Percentiles rank a stretch among this genome's conserved stretches.
Conservation (phyloP, 179 eudicot species). For the Amaranthus tricolor region DNA sequence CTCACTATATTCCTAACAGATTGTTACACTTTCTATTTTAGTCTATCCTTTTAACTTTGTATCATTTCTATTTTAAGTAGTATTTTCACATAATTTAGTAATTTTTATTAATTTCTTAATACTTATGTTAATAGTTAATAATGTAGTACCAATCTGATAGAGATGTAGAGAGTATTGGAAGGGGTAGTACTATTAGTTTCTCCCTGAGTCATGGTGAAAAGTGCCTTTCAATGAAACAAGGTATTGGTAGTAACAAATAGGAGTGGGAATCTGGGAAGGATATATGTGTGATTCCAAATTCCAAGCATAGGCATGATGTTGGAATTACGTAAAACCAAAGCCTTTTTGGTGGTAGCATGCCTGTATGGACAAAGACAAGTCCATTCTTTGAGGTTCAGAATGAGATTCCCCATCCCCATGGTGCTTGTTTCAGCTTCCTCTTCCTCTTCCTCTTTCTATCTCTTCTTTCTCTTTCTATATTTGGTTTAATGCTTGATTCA, state of each 20-base stretch:
- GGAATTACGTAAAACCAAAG: constrained; percentile 34
- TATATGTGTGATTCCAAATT: constrained; percentile 18
- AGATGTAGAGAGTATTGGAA: too few species aligned
- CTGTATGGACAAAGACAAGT: constrained; percentile 47
- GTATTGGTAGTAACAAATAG: neutral
- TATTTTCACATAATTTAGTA: too few species aligned
- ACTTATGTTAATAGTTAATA: too few species aligned
- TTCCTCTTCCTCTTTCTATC: constrained; percentile 9
- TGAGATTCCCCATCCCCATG: constrained; percentile 26
- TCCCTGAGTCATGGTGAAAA: neutral
- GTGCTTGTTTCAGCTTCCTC: constrained; percentile 18
- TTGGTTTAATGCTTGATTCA: constrained; percentile 31
- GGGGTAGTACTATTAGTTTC: neutral
- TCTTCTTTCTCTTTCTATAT: constrained; percentile 24
- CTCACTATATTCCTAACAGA: too few species aligned
- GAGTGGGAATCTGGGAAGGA: constrained; percentile 2
- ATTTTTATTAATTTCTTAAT: too few species aligned
- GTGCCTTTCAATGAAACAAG: constrained; percentile 4
- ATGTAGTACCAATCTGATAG: too few species aligned
- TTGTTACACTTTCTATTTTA: too few species aligned
- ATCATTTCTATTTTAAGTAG: too few species aligned
- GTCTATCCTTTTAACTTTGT: too few species aligned
- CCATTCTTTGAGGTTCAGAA: constrained; percentile 36
- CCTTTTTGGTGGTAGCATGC: constrained; percentile 27
- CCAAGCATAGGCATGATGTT: constrained; percentile 26